Percentiles rank a stretch among this genome's conserved stretches.
Evolutionary conservation across 2,329 filamentous ascomycete genomes (phyloP).

Genomic region (Pseudocercospora cruenta): DNA sequence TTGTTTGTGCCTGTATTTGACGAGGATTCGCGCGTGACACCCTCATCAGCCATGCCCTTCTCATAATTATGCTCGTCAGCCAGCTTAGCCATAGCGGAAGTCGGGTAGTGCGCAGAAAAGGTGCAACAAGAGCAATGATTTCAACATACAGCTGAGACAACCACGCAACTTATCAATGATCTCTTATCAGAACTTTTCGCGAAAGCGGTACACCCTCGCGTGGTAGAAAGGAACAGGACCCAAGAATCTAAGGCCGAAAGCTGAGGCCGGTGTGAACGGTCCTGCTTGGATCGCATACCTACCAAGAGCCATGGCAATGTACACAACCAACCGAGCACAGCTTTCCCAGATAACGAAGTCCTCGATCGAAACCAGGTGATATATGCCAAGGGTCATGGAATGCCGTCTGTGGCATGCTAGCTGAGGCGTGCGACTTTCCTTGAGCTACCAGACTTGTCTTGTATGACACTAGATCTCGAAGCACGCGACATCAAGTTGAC

Average conservation of each 20-base stretch:
- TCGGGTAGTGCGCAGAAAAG: neutral
- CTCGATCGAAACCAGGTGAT: neutral
- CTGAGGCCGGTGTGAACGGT: neutral
- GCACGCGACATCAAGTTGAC: neutral
- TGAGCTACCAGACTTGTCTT: no score
- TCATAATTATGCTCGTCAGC: conserved; percentile 9
- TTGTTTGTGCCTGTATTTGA: conserved; percentile 6
- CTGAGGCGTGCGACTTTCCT: neutral
- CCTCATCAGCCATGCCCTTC: conserved; percentile 11
- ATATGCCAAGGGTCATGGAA: neutral
- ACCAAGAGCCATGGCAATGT: neutral
- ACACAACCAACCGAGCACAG: neutral
- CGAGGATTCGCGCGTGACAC: conserved; percentile 2
- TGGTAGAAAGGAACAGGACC: neutral
- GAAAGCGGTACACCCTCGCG: neutral
- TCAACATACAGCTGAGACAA: neutral
- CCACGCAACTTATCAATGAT: neutral
- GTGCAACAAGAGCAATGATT: neutral
- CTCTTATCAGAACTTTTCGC: neutral
- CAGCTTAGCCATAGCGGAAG: neutral
- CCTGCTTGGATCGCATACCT: neutral
- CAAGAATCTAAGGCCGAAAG: neutral
- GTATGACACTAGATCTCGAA: neutral
- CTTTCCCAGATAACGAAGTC: neutral
- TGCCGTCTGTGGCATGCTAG: neutral